Base-by-base conservation (phyloP, 2,329 filamentous ascomycete genomes). In the Ophiostoma himal-ulmi region DNA sequence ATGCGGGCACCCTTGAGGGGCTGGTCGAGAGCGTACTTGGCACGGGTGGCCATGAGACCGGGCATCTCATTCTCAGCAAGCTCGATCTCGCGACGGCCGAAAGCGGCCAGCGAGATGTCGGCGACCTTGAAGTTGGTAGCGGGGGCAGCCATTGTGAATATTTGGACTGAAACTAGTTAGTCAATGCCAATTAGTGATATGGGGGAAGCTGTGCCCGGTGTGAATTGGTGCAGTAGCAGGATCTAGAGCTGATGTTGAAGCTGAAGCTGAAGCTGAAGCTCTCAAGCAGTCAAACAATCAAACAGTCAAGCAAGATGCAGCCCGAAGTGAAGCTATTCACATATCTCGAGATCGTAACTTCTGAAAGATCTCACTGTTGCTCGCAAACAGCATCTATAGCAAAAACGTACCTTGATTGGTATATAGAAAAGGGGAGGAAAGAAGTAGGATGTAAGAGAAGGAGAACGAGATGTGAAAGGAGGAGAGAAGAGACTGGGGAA, bases 31-130 rank as follows among this genome's bases (percentile, higher is more conserved):
- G 91, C 92, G 82, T 98, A 99, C 87, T 96, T 97, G 79, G 83
- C 81, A 80, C 95, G 91, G 79, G 94, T 98, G 79, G 92, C 88
- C 91, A 99, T 96, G 77, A 99, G 89, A 89, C 95, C 94, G 75
- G 94, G 94, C 94, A 97, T 97, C 87, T 93, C 91, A 80, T 92
- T 89, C 83, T 98, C 94, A 78, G 95, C 94, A 80, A 98, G 89
- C 84, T 97, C 94, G 79, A 99, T 97, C 89, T 99, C 95, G 84
- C 94, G 94, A 85, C 95, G 94, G 83, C 95, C 95, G 81, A 99
- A 98, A 83, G 95, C 95, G 80, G 95, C 94, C 81, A 98, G 90
- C 81, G 91, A 92, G 82, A 98, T 91, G 88, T 98, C 95, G 80
- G 94, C 93, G 85, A 99, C 94, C 92, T 97, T 97, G 91, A 93